Conservation (phyloP, 352 stramenopile species). For the Phytophthora syringae region DNA sequence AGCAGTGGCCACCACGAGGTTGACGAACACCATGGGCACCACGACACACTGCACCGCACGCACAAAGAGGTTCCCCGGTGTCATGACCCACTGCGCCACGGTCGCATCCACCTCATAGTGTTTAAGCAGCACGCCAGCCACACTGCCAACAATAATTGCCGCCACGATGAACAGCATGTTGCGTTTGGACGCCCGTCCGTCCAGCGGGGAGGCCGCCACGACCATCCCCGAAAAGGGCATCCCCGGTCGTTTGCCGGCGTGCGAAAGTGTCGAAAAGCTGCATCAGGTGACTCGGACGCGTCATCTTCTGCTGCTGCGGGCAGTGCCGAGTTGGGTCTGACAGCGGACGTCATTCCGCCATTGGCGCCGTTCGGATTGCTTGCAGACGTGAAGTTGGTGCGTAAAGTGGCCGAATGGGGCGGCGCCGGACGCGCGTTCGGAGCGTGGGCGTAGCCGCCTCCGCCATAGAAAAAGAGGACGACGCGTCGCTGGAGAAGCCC, state of each 20-base stretch:
- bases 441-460: constrained; percentile 26
- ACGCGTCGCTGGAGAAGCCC: constrained; percentile 41
- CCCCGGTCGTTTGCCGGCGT: constrained; percentile 42
- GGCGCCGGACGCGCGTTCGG: constrained; percentile 42
- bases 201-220: constrained; percentile 40
- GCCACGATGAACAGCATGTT: constrained; percentile 60
- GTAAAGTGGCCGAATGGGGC: constrained; percentile 56
- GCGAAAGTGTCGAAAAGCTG: constrained; percentile 60
- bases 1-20: constrained; percentile 70
- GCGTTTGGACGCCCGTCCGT: constrained; percentile 43
- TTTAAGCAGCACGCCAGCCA: constrained; percentile 58
- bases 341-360: neutral
- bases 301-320: constrained; percentile 21
- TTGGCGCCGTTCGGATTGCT: constrained; percentile 21
- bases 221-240: constrained; percentile 39
- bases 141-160: constrained; percentile 50
- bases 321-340: constrained; percentile 17
- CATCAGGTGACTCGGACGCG: constrained; percentile 45
- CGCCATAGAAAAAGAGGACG: constrained; percentile 45
- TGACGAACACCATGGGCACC: constrained; percentile 82
- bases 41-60: constrained; percentile 81
- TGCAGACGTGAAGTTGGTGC: constrained; percentile 72
- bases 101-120: constrained; percentile 52
- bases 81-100: constrained; percentile 68
- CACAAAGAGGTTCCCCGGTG: constrained; percentile 76